Conservation (phyloP, 2,329 filamentous ascomycete genomes). For the Fusarium acutatum region DNA sequence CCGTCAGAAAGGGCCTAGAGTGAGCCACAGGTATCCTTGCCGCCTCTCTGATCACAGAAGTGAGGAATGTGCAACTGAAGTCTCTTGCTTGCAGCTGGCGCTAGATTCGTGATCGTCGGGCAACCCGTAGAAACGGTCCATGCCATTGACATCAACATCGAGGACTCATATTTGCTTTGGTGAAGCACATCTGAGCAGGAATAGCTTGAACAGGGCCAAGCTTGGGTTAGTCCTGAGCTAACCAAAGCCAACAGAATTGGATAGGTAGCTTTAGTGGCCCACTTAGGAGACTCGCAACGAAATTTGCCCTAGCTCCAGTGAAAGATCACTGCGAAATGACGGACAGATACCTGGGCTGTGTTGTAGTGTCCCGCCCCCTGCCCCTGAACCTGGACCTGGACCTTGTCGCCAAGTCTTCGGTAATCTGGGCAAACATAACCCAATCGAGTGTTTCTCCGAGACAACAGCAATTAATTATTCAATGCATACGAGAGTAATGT, state of each 20-base stretch:
- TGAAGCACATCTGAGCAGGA: background rate
- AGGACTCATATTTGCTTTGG: background rate
- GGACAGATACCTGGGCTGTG: background rate
- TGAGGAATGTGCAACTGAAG: slow-evolving; percentile 26
- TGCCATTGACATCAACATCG: background rate
- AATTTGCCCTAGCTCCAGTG: background rate
- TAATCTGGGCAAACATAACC: slow-evolving; percentile 4
- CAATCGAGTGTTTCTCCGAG: background rate
- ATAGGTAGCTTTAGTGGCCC: background rate
- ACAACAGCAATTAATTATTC: background rate
- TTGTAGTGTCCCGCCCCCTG: background rate
- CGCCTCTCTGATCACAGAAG: slow-evolving; percentile 5
- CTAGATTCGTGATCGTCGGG: background rate
- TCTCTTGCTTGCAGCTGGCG: slow-evolving; percentile 1
- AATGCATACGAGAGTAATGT: slow-evolving; percentile 7
- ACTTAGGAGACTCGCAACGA: background rate
- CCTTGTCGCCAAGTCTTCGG: slow-evolving; percentile 17
- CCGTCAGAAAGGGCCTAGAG: background rate
- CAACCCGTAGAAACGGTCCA: slow-evolving; percentile 9
- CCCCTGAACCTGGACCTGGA: slow-evolving; percentile 17
- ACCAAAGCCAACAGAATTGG: background rate
- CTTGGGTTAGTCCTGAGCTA: background rate
- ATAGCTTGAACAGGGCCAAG: background rate
- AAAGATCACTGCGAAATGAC: background rate
- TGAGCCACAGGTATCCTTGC: slow-evolving; percentile 1